These are phyloP conservation scores for Mycena rebaudengoi DNA, from an alignment of 768 basidiomycete genomes.

Conservation along the genomic window DNA sequence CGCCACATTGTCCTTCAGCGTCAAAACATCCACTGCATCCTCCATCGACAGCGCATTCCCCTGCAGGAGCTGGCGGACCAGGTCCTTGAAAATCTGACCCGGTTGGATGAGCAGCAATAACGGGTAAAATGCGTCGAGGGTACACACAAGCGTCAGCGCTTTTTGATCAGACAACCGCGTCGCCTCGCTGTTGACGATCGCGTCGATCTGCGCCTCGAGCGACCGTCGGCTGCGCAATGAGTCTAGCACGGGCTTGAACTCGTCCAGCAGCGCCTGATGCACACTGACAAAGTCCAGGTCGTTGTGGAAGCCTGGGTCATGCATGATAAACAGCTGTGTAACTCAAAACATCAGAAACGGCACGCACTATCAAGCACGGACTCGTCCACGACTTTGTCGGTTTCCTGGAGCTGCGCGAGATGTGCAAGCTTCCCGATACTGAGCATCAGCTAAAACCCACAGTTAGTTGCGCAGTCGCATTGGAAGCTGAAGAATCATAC, in stretches of 20 bases:
- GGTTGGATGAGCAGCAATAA: neutral
- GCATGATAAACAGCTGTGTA: conserved; percentile 15
- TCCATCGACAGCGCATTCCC: conserved; percentile 81
- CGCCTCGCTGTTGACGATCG: conserved; percentile 65
- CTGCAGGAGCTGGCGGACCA: conserved; percentile 74
- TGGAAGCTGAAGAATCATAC: conserved; percentile 50
- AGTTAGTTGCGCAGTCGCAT: neutral
- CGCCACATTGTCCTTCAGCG: conserved; percentile 80
- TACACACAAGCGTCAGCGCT: conserved; percentile 61
- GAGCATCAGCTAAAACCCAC: conserved; percentile 77
- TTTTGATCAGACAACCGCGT: conserved; percentile 52
- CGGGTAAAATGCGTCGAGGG: conserved; percentile 3
- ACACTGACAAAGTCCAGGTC: conserved; percentile 88
- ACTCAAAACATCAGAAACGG: neutral
- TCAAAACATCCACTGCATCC: conserved; percentile 83
- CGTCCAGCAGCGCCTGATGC: conserved; percentile 72
- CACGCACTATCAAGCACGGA: conserved; percentile 62
- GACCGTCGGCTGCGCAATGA: conserved; percentile 66
- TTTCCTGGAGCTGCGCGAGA: conserved; percentile 79
- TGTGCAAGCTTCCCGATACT: conserved; percentile 90
- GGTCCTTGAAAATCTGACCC: conserved; percentile 71
- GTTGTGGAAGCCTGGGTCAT: conserved; percentile 92
- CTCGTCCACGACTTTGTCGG: conserved; percentile 55
- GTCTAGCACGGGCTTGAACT: conserved; percentile 62
- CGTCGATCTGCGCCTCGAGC: conserved; percentile 74